Evolutionary conservation across 1,284 basidiomycete genomes (phyloP).

Genomic region (Heterobasidion annosum): DNA sequence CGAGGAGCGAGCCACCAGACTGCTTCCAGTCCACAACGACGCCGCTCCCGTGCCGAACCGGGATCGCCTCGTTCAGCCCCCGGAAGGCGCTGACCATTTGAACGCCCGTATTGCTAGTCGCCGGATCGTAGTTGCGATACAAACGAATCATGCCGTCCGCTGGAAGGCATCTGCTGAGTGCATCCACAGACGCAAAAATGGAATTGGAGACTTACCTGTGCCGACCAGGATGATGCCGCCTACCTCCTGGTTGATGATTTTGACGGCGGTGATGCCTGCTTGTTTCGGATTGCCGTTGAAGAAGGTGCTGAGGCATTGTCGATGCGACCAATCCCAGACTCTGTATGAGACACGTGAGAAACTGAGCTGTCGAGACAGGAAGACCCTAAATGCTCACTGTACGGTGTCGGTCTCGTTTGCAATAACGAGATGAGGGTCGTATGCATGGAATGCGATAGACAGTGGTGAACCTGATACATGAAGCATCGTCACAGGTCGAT

Average conservation of each 20-base stretch:
- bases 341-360: constrained; percentile 27
- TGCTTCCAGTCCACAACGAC: constrained; percentile 95
- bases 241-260: constrained; percentile 94
- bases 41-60: constrained; percentile 68
- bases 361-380: background rate
- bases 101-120: constrained; percentile 51
- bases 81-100: constrained; percentile 93
- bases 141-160: constrained; percentile 91
- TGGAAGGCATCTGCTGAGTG: constrained; percentile 17
- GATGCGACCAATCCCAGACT: constrained; percentile 91
- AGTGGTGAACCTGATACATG: constrained; percentile 65
- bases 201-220: constrained; percentile 44
- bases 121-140: constrained; percentile 83
- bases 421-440: constrained; percentile 82
- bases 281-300: constrained; percentile 83
- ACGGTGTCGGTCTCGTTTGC: constrained; percentile 85
- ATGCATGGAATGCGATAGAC: constrained; percentile 86
- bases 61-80: constrained; percentile 76
- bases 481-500: constrained; percentile 69
- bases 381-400: constrained; percentile 43
- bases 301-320: constrained; percentile 74
- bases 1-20: constrained; percentile 74
- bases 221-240: constrained; percentile 87
- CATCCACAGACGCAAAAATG: background rate
- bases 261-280: constrained; percentile 82